phyloP scores from a whole-genome alignment of 345 rosid genomes.

The Linum tenue region DNA sequence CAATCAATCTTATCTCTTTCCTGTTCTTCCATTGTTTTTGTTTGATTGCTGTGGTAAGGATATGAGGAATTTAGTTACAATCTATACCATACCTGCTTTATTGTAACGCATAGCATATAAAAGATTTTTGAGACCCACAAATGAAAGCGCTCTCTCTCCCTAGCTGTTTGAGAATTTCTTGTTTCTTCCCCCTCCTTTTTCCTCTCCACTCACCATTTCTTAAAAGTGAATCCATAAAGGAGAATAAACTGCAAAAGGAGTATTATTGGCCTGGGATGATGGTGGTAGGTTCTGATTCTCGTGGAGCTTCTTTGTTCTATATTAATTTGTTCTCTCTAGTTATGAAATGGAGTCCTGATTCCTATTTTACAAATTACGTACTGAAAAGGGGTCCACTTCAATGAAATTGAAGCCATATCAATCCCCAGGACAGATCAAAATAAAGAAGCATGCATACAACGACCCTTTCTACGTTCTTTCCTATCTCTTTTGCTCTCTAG shows the following conservation, averaged over 20 bases:
- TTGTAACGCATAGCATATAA: too few relatives aligned
- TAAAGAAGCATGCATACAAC: constrained; percentile 30
- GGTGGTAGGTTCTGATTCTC: constrained; percentile 23
- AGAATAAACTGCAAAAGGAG: constrained; percentile 11
- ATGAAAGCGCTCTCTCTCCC: constrained; percentile 13
- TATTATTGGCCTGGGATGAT: not conserved
- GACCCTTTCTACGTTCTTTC: constrained; percentile 8
- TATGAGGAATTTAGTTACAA: constrained; percentile 6
- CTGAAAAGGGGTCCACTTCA: constrained; percentile 19
- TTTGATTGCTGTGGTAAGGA: constrained; percentile 21
- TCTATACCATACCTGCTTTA: too few relatives aligned
- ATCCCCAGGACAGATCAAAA: constrained; percentile 14
- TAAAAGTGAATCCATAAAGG: constrained; percentile 13
- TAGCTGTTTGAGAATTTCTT: constrained; percentile 26
- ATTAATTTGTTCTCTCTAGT: constrained; percentile 8
- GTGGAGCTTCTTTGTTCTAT: constrained; percentile 21
- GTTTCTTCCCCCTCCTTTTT: constrained; percentile 16
- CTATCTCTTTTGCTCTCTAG: constrained; percentile 1
- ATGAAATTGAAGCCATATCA: not conserved
- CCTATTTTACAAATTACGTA: constrained; percentile 27
- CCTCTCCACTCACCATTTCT: constrained; percentile 15
- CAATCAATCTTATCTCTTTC: not conserved
- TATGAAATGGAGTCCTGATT: constrained; percentile 42
- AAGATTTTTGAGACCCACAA: too few relatives aligned
- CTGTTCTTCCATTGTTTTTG: constrained; percentile 10